Evolutionary conservation across 352 stramenopile species (phyloP), one percentile per base, ranked within the genome.

Genomic region (Phytophthora pistaciae): DNA sequence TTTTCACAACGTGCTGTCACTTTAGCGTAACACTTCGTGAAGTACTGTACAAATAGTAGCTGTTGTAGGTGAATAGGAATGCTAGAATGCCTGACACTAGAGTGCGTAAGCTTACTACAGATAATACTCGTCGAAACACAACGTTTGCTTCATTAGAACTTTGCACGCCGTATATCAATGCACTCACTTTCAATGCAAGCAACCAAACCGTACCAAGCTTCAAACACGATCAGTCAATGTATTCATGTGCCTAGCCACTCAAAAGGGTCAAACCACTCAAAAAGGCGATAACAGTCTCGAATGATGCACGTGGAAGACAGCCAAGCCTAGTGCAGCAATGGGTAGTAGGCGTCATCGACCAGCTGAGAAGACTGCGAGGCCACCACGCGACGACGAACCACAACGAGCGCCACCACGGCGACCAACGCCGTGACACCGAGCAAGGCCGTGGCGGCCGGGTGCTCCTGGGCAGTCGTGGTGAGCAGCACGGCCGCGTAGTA

Each of bases 311-410:
- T 36, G 29, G 49, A 18, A 53, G n/a, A 53, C 23, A 9, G 18
- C 1, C 14, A 20, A 54, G 46, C 57, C 29, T 84, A 92, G 66
- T 84, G 68, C 53, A 92, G 70, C 49, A 92, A 72, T 27, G 84
- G 82, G 46, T 91, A 90, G 65, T 91, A 90, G 23, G 82, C 84
- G 46, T 91, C 82, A 11, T 90, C 79, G 7, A 44, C 58, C n/a
- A 66, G 60, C 14, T 68, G 50, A 2, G 72, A 63, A 14, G 50
- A 70, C 18, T 68, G 57, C 10, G 49, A 61, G 16, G 67, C 52
- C 6, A 56, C 54, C 5, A 72, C 66, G 10, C 56, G 54, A 46
- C 73, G 75, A 20, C 75, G 82, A 56, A 88, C 82, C 42, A 87
- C 80, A 50, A 92, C 73, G 7, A 92, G 65, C 21, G 82, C 79